These are phyloP conservation scores for Cercospora citrullina DNA, from an alignment of 2,329 filamentous ascomycete species.

Conservation along the genomic window DNA sequence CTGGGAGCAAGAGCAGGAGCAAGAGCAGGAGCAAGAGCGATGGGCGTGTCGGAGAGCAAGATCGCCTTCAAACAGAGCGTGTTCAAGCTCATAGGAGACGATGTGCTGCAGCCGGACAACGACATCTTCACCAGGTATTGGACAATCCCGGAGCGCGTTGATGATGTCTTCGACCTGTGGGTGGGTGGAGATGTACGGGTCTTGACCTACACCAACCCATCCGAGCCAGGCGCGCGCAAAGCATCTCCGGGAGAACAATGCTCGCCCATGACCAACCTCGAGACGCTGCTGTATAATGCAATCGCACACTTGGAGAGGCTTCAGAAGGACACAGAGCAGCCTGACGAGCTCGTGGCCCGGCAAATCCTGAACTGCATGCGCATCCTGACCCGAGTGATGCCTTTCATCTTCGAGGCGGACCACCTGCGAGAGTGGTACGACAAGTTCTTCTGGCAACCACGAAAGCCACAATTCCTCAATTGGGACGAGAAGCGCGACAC, in stretches of 20 bases:
- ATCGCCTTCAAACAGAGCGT: slow-evolving; percentile 98
- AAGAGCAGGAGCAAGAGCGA: slow-evolving; percentile 42
- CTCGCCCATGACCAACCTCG: slow-evolving; percentile 37
- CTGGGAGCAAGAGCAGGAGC: not conserved
- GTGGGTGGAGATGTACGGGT: slow-evolving; percentile 59
- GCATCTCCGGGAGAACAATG: slow-evolving; percentile 8
- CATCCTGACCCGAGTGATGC: slow-evolving; percentile 82
- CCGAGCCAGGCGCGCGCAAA: slow-evolving; percentile 9
- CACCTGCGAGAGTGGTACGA: slow-evolving; percentile 83
- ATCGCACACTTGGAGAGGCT: slow-evolving; percentile 32
- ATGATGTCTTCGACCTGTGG: slow-evolving; percentile 96
- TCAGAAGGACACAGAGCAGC: slow-evolving; percentile 24
- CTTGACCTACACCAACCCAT: slow-evolving; percentile 40
- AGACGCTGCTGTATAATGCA: slow-evolving; percentile 37
- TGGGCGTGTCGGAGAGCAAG: slow-evolving; percentile 99
- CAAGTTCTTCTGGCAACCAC: slow-evolving; percentile 77
- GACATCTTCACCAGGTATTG: slow-evolving; percentile 88
- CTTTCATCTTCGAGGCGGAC: slow-evolving; percentile 89
- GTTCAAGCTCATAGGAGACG: slow-evolving; percentile 91
- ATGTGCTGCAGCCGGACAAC: slow-evolving; percentile 82
- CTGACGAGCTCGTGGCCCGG: slow-evolving; percentile 68
- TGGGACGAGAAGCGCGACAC: slow-evolving; percentile 33
- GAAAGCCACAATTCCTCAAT: slow-evolving; percentile 29
- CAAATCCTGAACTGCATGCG: slow-evolving; percentile 95
- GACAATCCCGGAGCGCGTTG: slow-evolving; percentile 88